Percentiles rank a stretch among this genome's conserved stretches.
These are phyloP conservation scores for Aspergillus haitiensis DNA, from an alignment of 495 filamentous ascomycete species.

Conservation along the genomic window DNA sequence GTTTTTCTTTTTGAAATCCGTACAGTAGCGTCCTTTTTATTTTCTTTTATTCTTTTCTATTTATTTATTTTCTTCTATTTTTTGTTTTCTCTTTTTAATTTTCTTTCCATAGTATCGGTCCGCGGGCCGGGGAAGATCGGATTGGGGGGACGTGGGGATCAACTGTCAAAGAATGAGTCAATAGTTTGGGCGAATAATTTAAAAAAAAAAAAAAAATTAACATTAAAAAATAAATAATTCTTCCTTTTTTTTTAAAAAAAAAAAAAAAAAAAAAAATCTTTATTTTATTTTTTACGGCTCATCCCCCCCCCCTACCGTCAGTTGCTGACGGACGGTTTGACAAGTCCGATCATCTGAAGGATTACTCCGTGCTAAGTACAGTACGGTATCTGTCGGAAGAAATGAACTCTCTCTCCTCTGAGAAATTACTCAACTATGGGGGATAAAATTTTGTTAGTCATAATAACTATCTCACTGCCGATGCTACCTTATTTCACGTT, in stretches of 20 bases:
- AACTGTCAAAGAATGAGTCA: constrained; percentile 22
- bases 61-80: constrained; percentile 5
- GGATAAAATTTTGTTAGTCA: background rate
- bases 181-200: constrained; percentile 8
- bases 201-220: background rate
- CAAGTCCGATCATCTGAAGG: constrained; percentile 3
- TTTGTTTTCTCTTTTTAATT: background rate
- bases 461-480: background rate
- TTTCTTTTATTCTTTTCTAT: constrained; percentile 16
- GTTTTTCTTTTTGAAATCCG: constrained; percentile 20
- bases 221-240: background rate
- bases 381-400: background rate
- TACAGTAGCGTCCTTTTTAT: constrained; percentile 10
- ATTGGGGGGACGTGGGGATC: constrained; percentile 24
- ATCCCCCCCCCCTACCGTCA: constrained; percentile 3
- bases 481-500: background rate
- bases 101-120: constrained; percentile 16
- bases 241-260: constrained; percentile 2
- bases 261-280: constrained; percentile 1
- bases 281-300: background rate
- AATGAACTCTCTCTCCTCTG: background rate
- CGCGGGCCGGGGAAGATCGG: constrained; percentile 32
- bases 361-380: background rate
- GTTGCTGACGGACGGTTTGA: background rate
- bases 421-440: too few species aligned